phyloP scores from a whole-genome alignment of 176 grass and related monocot species.

The Oryza meyeriana region DNA sequence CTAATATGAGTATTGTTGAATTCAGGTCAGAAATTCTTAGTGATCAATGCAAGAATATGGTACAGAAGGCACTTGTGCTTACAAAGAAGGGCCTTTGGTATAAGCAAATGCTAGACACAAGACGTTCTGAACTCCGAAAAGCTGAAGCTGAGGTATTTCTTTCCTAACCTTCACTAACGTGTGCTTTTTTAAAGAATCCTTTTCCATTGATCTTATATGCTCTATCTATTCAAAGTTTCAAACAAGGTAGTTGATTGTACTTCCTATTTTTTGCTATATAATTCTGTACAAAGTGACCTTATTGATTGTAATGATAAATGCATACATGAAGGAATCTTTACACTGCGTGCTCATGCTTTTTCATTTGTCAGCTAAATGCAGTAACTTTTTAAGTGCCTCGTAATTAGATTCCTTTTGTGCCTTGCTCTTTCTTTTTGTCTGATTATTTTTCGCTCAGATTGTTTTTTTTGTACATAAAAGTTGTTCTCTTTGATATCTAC shows the following conservation, averaged over 20 bases:
- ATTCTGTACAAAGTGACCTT: neutral
- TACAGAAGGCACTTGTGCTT: constrained; percentile 53
- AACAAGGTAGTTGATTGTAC: neutral
- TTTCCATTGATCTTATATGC: neutral
- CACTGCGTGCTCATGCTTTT: neutral
- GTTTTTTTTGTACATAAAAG: neutral
- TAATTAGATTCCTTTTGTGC: constrained; percentile 5
- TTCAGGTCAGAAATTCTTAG: constrained; percentile 59
- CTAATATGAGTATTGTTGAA: constrained; percentile 36
- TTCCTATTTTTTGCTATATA: neutral
- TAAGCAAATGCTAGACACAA: constrained; percentile 73
- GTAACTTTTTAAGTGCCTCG: neutral
- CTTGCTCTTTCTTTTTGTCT: neutral
- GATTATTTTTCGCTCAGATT: neutral
- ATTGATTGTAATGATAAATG: neutral
- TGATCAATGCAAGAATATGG: constrained; percentile 54
- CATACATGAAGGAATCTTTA: constrained; percentile 1
- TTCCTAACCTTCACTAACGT: constrained; percentile 6
- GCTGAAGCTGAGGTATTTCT: constrained; percentile 77
- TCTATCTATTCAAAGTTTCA: neutral
- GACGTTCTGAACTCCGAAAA: constrained; percentile 63
- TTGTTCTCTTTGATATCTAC: constrained; percentile 3
- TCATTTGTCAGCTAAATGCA: constrained; percentile 4
- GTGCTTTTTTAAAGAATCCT: neutral
- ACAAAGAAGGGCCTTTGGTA: constrained; percentile 71